phyloP scores from a whole-genome alignment of 2,329 filamentous ascomycete species.

The Aspergillus vadensis region DNA sequence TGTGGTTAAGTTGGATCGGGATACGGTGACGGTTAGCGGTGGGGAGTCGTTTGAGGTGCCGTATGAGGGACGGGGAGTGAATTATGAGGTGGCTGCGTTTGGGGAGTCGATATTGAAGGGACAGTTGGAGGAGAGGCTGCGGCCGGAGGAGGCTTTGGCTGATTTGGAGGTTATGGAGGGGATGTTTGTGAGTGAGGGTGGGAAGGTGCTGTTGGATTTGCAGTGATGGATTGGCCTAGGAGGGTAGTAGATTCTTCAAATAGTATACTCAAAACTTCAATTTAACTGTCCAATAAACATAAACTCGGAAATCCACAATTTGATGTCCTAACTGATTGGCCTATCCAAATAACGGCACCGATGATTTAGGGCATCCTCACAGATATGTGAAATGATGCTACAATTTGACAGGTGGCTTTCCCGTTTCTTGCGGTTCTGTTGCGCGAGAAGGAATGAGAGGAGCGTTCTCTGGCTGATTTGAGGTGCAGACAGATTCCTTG shows the following conservation, averaged over 20 bases:
- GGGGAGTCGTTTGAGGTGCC: slow-evolving; percentile 45
- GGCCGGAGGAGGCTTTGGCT: slow-evolving; percentile 54
- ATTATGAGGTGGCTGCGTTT: slow-evolving; percentile 56
- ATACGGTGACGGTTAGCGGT: slow-evolving; percentile 38
- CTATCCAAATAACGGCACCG: no score
- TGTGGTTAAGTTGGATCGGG: slow-evolving; percentile 47
- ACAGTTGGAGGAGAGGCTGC: slow-evolving; percentile 46
- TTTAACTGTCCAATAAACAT: no score
- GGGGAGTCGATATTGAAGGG: slow-evolving; percentile 50
- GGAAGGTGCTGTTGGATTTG: slow-evolving; percentile 26
- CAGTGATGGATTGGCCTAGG: slow-evolving; percentile 23
- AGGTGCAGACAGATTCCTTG: not conserved
- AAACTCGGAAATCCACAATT: no score
- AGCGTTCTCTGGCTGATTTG: no score
- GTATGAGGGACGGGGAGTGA: slow-evolving; percentile 54
- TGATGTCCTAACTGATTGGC: no score
- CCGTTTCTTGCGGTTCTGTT: no score
- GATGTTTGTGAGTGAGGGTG: slow-evolving; percentile 36
- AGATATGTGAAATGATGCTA: no score
- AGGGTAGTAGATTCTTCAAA: no score
- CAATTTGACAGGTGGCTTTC: no score
- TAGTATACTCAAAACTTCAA: not conserved
- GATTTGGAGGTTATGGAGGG: slow-evolving; percentile 53
- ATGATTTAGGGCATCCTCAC: not conserved
- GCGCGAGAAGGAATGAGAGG: no score